Evolutionary conservation across 805 yeast species (phyloP), one percentile per base, ranked within the genome.

Genomic region (Nakazawaea pomicola): DNA sequence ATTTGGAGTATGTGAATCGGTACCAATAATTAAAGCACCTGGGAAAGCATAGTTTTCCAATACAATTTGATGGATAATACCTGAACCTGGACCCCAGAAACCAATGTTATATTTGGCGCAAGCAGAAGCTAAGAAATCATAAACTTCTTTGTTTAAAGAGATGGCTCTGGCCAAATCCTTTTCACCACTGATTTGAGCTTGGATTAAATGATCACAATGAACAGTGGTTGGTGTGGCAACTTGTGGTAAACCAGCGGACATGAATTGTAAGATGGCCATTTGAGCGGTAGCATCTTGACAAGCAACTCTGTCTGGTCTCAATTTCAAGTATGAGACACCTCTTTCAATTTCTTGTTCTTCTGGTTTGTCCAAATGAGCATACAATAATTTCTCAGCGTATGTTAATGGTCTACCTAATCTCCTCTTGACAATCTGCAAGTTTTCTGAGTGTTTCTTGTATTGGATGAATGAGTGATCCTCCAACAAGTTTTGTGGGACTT

Each of bases 261-360:
- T 93, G 70, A 93, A 93, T 68, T 93, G 99, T 54, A 93, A 71
- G 52, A 93, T 72, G n/a, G 99, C 99, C 87, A 91, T 93, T 68
- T 93, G 99, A 15, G 99, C 99, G 24, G 96, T 86, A n/a, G 99
- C 99, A 72, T 93, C 99, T 72, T 93, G 99, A 95, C 95, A 91
- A 20, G 99, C 99, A 36, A 93, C 98, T 62, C 99, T 80, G 61
- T 93, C 99, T 18, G 99, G 99, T 61, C 85, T 79, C 55, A 93
- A 75, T 70, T 93, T 93, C 62, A 93, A 75, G 67, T 93, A 93
- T 40, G 90, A 79, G 37, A 80, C 70, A 52, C 99, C 99, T 67
- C 99, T 79, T 71, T 67, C 48, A 70, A 65, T 52, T 52, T 59
- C 76, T 49, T 87, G 74, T 55, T 85, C 95, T 54, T 85, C 91